phyloP scores from a whole-genome alignment of 805 yeast genomes.

The Sporopachydermia quercuum region DNA sequence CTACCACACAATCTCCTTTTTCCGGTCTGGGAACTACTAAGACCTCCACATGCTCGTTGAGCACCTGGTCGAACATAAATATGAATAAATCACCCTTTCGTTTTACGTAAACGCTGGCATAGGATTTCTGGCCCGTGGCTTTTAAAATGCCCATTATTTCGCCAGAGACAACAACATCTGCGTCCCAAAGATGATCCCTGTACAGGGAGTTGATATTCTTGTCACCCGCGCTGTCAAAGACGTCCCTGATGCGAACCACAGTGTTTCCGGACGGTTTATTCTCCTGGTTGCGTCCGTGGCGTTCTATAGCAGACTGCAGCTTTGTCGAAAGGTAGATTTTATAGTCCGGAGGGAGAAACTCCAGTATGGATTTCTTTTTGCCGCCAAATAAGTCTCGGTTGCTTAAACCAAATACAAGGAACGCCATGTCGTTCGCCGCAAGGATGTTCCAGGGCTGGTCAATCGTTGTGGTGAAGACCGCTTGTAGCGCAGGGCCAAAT shows the following conservation, averaged over 20 bases:
- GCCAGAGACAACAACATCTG: conserved; percentile 57
- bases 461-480: conserved; percentile 66
- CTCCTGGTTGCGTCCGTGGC: no score
- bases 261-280: conserved; percentile 8
- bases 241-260: neutral
- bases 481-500: conserved; percentile 55
- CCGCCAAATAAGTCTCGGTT: conserved; percentile 33
- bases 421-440: conserved; percentile 83
- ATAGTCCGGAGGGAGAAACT: conserved; percentile 64
- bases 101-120: conserved; percentile 91
- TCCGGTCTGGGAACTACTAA: conserved; percentile 15
- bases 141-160: conserved; percentile 70
- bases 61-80: conserved; percentile 79
- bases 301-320: conserved; percentile 15
- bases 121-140: conserved; percentile 48
- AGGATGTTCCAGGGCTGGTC: conserved; percentile 66
- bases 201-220: neutral
- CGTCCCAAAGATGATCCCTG: conserved; percentile 9
- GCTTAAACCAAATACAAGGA: conserved; percentile 73
- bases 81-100: conserved; percentile 53
- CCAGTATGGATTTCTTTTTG: conserved; percentile 45
- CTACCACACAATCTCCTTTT: neutral
- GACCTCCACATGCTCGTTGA: conserved; percentile 1
- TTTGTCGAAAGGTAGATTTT: conserved; percentile 52
- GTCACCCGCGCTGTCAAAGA: neutral